Evolutionary conservation across 768 basidiomycete genomes (phyloP), one percentile per base, ranked within the genome.

Genomic region (Lactarius quietus): DNA sequence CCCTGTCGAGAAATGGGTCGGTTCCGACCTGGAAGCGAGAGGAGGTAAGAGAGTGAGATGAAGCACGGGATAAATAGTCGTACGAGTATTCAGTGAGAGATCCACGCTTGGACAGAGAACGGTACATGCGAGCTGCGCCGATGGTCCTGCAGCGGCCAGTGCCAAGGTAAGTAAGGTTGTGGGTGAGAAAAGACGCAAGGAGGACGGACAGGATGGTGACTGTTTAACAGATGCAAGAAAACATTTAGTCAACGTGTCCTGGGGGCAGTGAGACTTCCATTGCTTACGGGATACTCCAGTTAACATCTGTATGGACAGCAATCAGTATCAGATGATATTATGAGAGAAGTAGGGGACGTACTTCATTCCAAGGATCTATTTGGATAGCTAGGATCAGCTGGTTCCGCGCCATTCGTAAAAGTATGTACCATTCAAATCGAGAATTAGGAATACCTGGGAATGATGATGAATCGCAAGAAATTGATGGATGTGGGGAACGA

Each of bases 91-190:
- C 55, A 10, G 64, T 65, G 60, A 65, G 8, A 10, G 59, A 57
- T n/a, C 64, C 64, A 6, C 14, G 17, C n/a, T 38, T 6, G 17
- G 35, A 57, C 29, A 65, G 23, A 33, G 43, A 33, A 18, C 64
- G 64, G 38, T 65, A 65, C 59, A 65, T 38, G 36, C 64, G 64
- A 51, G 64, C 28, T 26, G 64, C 55, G 26, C 55, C 55, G 31
- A 65, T 65, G 23, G 55, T 26, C 48, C 64, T 65, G 35, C 29
- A 3, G 31, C 12, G 8, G 9, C 6, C n/a, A n/a, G n/a, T n/a
- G n/a, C n/a, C 20, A 17, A 10, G 60, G 61, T 38, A 57, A 57
- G 9, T 29, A 51, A 3, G 9, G 9, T n/a, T 20, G 6, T 28
- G 17, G 23, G 23, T 9, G 51, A 26, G 15, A 36, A 57, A 35